Evolutionary conservation across 192 early-diverging fungal species (phyloP).

Genomic region (Pilobolus umbonatus): DNA sequence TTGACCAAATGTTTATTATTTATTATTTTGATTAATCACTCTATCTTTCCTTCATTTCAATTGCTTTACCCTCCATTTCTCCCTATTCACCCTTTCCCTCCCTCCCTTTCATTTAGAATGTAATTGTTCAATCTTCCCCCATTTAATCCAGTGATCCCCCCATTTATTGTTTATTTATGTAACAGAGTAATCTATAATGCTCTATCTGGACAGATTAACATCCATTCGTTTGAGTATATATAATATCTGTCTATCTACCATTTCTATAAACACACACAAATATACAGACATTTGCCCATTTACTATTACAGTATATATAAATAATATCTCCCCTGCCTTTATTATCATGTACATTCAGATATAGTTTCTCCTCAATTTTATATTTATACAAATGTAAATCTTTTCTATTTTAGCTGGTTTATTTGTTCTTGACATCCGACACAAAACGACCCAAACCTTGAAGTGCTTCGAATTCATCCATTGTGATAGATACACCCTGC

Average conservation of each 20-base stretch:
- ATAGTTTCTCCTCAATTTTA: no score
- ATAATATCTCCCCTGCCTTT: background rate
- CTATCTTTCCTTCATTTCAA: no score
- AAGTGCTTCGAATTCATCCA: conserved; percentile 31
- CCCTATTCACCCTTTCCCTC: background rate
- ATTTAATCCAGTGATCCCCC: no score
- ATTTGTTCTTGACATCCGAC: background rate
- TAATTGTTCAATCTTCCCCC: no score
- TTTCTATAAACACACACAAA: background rate
- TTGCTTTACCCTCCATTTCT: conserved; percentile 2
- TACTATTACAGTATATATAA: background rate
- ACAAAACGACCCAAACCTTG: conserved; percentile 33
- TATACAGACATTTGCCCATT: background rate
- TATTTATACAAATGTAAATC: no score
- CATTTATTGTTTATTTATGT: background rate
- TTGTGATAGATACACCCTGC: conserved; percentile 17
- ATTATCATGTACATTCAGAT: background rate
- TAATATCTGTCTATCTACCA: background rate
- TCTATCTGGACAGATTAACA: background rate
- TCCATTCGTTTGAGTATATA: background rate
- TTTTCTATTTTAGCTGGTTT: background rate
- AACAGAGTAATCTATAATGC: background rate
- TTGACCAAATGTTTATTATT: no score
- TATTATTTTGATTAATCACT: no score
- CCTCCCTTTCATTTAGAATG: background rate